Evolutionary conservation across 306 rosid genomes (phyloP), one percentile per base, ranked within the genome.

Genomic region (Trifolium subterraneum): DNA sequence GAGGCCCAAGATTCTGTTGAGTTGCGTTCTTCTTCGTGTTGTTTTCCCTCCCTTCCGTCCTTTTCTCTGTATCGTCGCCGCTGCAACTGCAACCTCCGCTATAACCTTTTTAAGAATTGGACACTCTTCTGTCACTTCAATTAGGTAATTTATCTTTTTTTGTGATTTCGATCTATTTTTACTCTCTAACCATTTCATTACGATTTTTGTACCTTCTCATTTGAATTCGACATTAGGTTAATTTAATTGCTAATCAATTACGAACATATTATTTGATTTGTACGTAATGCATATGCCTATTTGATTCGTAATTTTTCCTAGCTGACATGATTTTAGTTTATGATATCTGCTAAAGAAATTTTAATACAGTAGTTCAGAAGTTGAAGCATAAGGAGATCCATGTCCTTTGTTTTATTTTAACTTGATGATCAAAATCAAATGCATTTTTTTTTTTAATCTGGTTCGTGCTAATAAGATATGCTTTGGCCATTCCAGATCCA

Each of bases 291-390:
- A 3, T n/a, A n/a, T n/a, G n/a, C n/a, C n/a, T 3, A 31, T 31
- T 31, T 31, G 36, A 31, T 0, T 31, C 36, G 36, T 31, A 31
- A 31, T 31, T 1, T 31, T 31, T 5, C 6, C 18, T 63, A 25
- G 54, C 4, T 45, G 27, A 41, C 54, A 18, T 42, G 50, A 41
- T 51, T 71, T 52, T 65, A 44, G 39, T 27, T 44, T 54, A 19
- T 71, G 56, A 54, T 4, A 71, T 41, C 60, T 36, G 50, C 76
- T 60, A 13, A 19, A 69, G 10, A 68, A 68, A 69, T 45, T 36
- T 77, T n/a, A 47, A 33, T n/a, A n/a, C n/a, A n/a, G n/a, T 70
- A 38, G 52, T 48, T 78, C 31, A 68, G 25, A 20, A 68, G 75
- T 79, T 56, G 31, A 64, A 48, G 50, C 65, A 35, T 6, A 11